Evolutionary conservation across 805 yeast species (phyloP).

Genomic region (Wickerhamomyces rabaulensis): DNA sequence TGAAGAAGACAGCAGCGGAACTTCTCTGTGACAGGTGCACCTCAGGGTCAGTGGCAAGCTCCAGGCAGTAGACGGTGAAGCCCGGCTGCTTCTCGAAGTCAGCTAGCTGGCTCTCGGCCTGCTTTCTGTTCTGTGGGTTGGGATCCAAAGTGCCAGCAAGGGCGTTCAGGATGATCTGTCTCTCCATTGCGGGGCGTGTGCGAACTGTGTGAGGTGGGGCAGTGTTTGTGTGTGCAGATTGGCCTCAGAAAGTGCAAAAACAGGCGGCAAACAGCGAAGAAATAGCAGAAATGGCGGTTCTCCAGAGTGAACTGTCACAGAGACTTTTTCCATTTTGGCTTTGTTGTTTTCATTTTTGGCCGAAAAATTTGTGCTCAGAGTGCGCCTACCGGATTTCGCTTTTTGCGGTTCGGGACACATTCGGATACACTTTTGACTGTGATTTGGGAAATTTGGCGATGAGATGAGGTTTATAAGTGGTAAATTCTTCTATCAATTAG

Average conservation of each 20-base stretch:
- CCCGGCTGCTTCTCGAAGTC: conserved; percentile 52
- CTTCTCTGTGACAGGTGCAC: conserved; percentile 40
- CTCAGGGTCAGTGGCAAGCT: conserved; percentile 40
- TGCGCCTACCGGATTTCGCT: not conserved
- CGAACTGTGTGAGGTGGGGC: not conserved
- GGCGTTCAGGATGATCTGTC: conserved; percentile 41
- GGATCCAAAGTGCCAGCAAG: conserved; percentile 53
- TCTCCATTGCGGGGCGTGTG: conserved; percentile 30
- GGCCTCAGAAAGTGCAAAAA: not conserved
- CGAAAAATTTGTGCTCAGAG: not conserved
- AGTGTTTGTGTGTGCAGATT: no score
- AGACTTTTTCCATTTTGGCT: not conserved
- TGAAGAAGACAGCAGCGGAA: conserved; percentile 65
- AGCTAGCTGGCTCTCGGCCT: conserved; percentile 46
- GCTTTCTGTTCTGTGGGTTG: conserved; percentile 41
- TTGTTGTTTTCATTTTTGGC: not conserved
- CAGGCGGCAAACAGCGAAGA: not conserved
- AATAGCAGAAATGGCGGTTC: not conserved
- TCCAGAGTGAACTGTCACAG: no score
- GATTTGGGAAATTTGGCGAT: no score
- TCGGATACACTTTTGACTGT: not conserved
- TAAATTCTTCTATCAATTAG: no score
- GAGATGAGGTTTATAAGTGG: no score
- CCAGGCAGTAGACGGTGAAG: conserved; percentile 49
- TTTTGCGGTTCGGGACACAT: not conserved